Evolutionary conservation across 2,329 filamentous ascomycete genomes (phyloP).

Genomic region (Pestalotiopsis sp.): DNA sequence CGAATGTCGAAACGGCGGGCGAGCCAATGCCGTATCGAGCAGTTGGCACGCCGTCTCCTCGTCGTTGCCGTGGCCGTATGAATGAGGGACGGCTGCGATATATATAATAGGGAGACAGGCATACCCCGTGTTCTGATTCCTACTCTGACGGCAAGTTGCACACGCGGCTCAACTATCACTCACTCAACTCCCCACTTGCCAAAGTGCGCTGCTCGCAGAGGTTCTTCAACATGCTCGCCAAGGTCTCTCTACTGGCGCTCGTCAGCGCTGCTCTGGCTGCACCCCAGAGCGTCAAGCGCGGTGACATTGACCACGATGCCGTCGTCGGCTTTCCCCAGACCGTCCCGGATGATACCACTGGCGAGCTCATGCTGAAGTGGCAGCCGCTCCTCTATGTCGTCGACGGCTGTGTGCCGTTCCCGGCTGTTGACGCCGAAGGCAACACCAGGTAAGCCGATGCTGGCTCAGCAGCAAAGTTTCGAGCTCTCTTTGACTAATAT

Average conservation of each 20-base stretch:
- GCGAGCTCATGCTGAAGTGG: conserved; percentile 9
- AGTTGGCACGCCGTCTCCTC: not conserved
- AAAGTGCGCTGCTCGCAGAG: not conserved
- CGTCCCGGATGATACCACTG: not conserved
- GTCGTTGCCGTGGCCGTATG: not conserved
- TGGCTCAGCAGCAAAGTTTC: no score
- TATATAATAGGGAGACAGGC: conserved; percentile 4
- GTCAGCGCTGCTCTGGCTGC: conserved; percentile 4
- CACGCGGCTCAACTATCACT: not conserved
- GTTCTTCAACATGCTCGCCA: not conserved
- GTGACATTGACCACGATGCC: conserved; percentile 8
- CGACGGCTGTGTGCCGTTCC: conserved; percentile 13
- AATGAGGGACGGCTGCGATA: not conserved
- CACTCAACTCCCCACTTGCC: not conserved
- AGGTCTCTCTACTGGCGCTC: conserved; percentile 6
- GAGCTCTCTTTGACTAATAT: no score
- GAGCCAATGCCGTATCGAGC: conserved; percentile 1
- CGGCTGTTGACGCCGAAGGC: conserved; percentile 7
- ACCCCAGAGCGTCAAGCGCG: not conserved
- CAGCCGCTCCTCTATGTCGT: conserved; percentile 7
- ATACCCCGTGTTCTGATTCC: not conserved
- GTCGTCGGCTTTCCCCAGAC: conserved; percentile 10
- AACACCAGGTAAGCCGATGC: conserved; percentile 2
- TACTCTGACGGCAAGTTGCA: not conserved
- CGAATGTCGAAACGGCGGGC: not conserved